These are phyloP conservation scores for Hypoxylon sp. DNA, from an alignment of 2,329 filamentous ascomycete species.

Conservation along the genomic window DNA sequence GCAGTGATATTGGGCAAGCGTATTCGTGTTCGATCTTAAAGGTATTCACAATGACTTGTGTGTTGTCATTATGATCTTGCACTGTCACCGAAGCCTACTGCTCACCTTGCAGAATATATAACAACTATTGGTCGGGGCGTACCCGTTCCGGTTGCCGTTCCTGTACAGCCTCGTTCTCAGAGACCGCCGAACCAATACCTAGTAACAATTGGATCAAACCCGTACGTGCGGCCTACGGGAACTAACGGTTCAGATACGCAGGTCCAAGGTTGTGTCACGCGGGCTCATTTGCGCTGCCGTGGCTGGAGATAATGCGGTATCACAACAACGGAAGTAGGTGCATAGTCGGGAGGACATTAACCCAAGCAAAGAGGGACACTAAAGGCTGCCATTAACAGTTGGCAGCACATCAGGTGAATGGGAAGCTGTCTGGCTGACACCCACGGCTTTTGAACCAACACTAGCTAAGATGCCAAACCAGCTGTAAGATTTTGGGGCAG, in stretches of 20 bases:
- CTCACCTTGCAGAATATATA: conserved; percentile 2
- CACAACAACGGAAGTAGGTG: not conserved
- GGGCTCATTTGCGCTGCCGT: conserved; percentile 9
- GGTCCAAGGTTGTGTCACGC: conserved; percentile 1
- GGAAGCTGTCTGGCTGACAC: conserved; percentile 18
- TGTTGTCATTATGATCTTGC: conserved; percentile 15
- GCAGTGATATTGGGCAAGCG: not conserved
- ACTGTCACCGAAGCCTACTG: not conserved
- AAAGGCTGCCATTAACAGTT: conserved; percentile 8
- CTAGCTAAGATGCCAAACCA: conserved; percentile 1
- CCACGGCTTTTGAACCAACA: conserved; percentile 3
- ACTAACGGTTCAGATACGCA: conserved; percentile 12
- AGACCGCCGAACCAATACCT: not conserved
- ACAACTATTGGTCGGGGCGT: conserved; percentile 1
- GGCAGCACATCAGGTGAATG: not conserved
- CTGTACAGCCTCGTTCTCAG: conserved; percentile 11
- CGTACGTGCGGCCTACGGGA: not conserved
- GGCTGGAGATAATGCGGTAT: conserved; percentile 12
- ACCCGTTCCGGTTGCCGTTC: conserved; percentile 8
- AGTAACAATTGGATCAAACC: conserved; percentile 15
- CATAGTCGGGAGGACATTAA: conserved; percentile 7
- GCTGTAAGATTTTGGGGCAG: conserved; percentile 29
- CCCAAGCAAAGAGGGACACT: conserved; percentile 1
- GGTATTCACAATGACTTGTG: not conserved
- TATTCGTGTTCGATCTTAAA: not conserved